Evolutionary conservation across 768 basidiomycete species (phyloP).

Genomic region (Phylloporus rhodoxanthus): DNA sequence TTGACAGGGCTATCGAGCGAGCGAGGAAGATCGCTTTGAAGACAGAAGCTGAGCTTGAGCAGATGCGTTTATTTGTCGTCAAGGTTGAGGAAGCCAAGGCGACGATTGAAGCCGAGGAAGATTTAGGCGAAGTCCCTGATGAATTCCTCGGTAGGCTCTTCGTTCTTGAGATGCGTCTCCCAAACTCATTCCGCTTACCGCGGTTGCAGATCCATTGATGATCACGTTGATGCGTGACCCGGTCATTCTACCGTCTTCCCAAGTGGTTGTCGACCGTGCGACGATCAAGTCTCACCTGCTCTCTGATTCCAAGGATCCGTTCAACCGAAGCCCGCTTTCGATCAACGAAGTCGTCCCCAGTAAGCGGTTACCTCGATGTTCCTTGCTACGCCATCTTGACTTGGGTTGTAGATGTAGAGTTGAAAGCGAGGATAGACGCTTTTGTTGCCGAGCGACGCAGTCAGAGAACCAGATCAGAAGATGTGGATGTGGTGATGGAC

Average conservation of each 20-base stretch:
- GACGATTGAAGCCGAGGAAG: constrained; percentile 83
- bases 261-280: constrained; percentile 70
- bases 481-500: constrained; percentile 29
- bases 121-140: constrained; percentile 88
- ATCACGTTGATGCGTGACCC: constrained; percentile 93
- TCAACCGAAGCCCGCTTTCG: constrained; percentile 80
- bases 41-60: constrained; percentile 67
- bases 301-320: constrained; percentile 89
- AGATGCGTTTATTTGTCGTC: constrained; percentile 61
- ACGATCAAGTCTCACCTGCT: constrained; percentile 95
- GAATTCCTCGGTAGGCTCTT: constrained; percentile 79
- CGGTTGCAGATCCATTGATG: constrained; percentile 75
- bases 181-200: neutral
- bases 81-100: constrained; percentile 81
- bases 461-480: constrained; percentile 27
- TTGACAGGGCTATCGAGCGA: constrained; percentile 69
- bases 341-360: constrained; percentile 77
- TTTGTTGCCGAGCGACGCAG: constrained; percentile 57
- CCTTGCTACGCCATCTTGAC: constrained; percentile 4
- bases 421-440: constrained; percentile 69
- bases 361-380: constrained; percentile 33
- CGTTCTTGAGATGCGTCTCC: neutral
- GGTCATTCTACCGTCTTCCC: constrained; percentile 82
- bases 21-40: constrained; percentile 62
- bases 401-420: constrained; percentile 48